phyloP scores from a whole-genome alignment of 2,329 filamentous ascomycete genomes.

The Myriosclerotinia duriaeana region DNA sequence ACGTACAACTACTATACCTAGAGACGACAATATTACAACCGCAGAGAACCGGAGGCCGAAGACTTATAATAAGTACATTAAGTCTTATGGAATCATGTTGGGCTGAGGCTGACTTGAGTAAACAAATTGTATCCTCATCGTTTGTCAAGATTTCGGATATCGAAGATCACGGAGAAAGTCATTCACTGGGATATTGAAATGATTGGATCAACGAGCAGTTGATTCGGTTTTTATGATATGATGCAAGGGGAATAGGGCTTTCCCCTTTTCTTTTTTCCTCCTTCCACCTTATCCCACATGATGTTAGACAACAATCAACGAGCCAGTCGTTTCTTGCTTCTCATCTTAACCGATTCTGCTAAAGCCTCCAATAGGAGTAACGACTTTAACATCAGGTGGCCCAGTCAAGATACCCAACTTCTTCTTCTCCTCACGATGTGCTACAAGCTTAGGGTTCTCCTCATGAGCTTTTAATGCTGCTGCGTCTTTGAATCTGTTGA shows the following conservation, averaged over 20 bases:
- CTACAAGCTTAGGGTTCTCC: not conserved
- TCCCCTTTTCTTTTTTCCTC: too few relatives aligned
- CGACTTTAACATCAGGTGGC: not conserved
- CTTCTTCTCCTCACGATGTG: not conserved
- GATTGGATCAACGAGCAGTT: not conserved
- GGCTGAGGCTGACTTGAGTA: too few relatives aligned
- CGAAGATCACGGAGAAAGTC: not conserved
- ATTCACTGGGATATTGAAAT: not conserved
- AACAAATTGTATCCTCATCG: too few relatives aligned
- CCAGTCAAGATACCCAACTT: not conserved
- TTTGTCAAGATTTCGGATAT: too few relatives aligned
- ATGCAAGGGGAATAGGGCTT: not conserved
- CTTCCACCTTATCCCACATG: too few relatives aligned
- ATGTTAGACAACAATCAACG: not conserved
- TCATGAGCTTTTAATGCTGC: slow-evolving; percentile 12
- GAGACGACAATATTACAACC: too few relatives aligned
- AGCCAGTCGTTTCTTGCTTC: not conserved
- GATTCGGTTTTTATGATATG: not conserved
- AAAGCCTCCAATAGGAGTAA: slow-evolving; percentile 11
- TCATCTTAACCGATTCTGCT: not conserved
- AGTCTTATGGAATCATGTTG: too few relatives aligned
- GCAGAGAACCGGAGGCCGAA: too few relatives aligned
- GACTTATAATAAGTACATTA: too few relatives aligned
- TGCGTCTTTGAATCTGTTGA: slow-evolving; percentile 15
- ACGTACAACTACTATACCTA: too few relatives aligned